A percentile compares a stretch with the other conserved stretches of the same genome.
Evolutionary conservation across 1,284 basidiomycete genomes (phyloP).

Genomic region (Agaricales sp.): DNA sequence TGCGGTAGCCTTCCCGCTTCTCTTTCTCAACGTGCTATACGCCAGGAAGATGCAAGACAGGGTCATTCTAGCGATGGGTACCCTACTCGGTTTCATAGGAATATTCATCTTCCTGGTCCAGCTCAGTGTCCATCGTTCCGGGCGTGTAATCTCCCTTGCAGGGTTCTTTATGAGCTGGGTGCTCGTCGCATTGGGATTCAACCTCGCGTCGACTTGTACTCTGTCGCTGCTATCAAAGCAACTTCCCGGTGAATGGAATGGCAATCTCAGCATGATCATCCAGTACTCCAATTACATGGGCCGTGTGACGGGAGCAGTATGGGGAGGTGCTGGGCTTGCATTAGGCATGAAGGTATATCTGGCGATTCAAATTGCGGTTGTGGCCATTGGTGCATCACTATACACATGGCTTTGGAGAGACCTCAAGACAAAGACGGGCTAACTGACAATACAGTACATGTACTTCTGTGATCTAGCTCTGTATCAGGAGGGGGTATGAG

Average conservation of each 20-base stretch:
- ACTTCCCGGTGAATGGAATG: slow-evolving; percentile 52
- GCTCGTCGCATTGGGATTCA: slow-evolving; percentile 59
- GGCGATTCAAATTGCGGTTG: slow-evolving; percentile 50
- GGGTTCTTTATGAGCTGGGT: slow-evolving; percentile 57
- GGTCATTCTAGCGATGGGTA: slow-evolving; percentile 43
- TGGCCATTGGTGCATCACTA: slow-evolving; percentile 45
- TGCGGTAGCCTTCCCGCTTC: slow-evolving; percentile 52
- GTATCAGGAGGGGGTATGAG: too few species aligned
- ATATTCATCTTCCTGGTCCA: slow-evolving; percentile 41
- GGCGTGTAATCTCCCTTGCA: slow-evolving; percentile 32
- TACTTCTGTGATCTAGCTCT: too few species aligned
- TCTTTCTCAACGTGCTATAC: slow-evolving; percentile 47
- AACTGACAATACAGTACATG: slow-evolving; percentile 4
- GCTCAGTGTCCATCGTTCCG: slow-evolving; percentile 20
- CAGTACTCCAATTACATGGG: slow-evolving; percentile 62
- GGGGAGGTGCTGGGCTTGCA: slow-evolving; percentile 54
- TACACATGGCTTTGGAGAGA: slow-evolving; percentile 49
- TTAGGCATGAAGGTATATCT: slow-evolving; percentile 57
- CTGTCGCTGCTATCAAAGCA: slow-evolving; percentile 58
- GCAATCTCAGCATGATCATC: slow-evolving; percentile 42
- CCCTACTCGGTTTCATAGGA: slow-evolving; percentile 38
- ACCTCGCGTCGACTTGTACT: slow-evolving; percentile 56
- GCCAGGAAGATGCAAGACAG: slow-evolving; percentile 53
- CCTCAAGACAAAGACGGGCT: slow-evolving; percentile 57
- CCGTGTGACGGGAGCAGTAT: slow-evolving; percentile 51